Base-by-base conservation (phyloP, 73 alveolate genomes). In the Durusdinium trenchii region DNA sequence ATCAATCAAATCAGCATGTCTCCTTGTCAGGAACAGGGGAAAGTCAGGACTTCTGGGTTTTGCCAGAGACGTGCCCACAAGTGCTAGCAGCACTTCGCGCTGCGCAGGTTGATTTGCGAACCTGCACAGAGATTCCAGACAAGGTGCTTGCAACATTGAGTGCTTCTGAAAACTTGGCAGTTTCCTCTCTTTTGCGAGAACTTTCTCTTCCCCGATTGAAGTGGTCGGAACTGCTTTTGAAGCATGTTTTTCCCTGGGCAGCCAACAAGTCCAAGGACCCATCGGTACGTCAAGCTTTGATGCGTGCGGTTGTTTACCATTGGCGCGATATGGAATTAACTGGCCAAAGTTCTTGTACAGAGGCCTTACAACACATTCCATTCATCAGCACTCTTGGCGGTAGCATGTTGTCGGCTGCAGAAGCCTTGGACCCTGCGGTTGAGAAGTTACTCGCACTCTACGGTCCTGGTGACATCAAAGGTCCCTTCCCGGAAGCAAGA, bases 1-100 rank as follows among this genome's bases (percentile, higher is more conserved):
- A 78, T 61, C 89, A 43, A 20, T 20, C 64, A 20, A 54, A 20
- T 54, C 64, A 12, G 64, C 20, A 54, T 54, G 20, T 54, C 64
- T 54, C 64, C 20, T 20, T 54, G 86, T 42, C 78, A 1, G 94
- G 75, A 40, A 54, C 28, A 9, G 64, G 28, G 64, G 20, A 54
- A 20, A 20, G 64, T 20, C 28, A 20, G 20, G 64, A 54, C 28
- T 54, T 54, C 64, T 47, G 43, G 60, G 60, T 78, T 32, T 43
- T 43, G 40, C 89, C 89, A 30, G 89, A 78, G 89, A 78, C 89
- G 38, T 78, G 89, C 38, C 89, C 89, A 20, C 89, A 78, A 36
- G 89, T 78, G 89, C 62, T 78, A 42, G 43, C 89, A 28, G 89
- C 89, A 20, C 46, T 78, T n/a, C 89, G 89, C 36, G 89, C 89